phyloP scores from a whole-genome alignment of 495 filamentous ascomycete species.

The Neurospora sp. region DNA sequence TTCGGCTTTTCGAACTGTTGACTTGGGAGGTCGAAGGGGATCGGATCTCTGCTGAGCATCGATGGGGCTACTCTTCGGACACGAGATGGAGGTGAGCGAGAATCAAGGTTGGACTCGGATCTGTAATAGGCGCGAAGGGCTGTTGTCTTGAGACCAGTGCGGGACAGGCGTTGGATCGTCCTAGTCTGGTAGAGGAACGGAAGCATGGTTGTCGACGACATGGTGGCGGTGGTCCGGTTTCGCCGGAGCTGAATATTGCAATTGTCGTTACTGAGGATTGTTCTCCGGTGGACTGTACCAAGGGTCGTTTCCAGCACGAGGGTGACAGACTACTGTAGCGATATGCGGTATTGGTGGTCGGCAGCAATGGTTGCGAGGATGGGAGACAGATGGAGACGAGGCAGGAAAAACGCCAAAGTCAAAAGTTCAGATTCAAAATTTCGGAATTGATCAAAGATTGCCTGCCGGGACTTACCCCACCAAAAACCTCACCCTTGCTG shows the following conservation, averaged over 20 bases:
- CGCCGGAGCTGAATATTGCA: too few species aligned
- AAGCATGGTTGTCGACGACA: conserved; percentile 30
- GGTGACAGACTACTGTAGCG: neutral
- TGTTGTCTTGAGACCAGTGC: conserved; percentile 4
- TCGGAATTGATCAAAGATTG: neutral
- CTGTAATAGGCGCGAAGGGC: conserved; percentile 12
- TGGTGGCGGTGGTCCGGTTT: conserved; percentile 3
- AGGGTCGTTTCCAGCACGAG: neutral
- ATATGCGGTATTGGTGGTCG: neutral
- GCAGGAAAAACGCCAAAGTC: neutral
- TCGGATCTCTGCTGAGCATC: conserved; percentile 13
- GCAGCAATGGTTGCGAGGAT: neutral
- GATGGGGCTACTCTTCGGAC: neutral
- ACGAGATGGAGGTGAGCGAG: neutral
- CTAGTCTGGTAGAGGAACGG: conserved; percentile 67
- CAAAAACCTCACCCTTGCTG: neutral
- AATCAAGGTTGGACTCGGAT: neutral
- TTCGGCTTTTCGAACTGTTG: conserved; percentile 5
- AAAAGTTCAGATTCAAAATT: neutral
- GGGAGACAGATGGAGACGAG: neutral
- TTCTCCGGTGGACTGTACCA: neutral
- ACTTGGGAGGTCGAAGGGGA: conserved; percentile 28
- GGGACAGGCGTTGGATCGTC: conserved; percentile 38
- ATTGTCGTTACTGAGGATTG: neutral
- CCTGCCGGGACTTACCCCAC: neutral